Percentiles rank a stretch among this genome's conserved stretches.
Conservation (phyloP, 768 basidiomycete genomes). For the Chlorophyllum brunneum region DNA sequence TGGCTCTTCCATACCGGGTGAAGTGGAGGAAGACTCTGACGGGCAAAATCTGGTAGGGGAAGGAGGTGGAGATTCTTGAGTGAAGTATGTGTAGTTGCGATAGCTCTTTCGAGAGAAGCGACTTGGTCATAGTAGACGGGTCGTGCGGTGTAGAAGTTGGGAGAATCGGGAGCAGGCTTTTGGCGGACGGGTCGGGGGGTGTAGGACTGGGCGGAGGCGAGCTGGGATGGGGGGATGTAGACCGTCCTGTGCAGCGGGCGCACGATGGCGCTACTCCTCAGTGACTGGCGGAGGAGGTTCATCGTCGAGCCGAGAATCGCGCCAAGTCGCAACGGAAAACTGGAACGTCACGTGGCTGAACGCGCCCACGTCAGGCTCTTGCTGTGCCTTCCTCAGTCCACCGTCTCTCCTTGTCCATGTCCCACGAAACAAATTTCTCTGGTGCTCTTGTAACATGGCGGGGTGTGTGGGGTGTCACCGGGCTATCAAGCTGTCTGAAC, state of each 20-base stretch:
- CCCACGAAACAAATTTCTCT: slow-evolving; percentile 81
- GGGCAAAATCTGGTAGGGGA: slow-evolving; percentile 73
- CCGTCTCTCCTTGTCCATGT: slow-evolving; percentile 21
- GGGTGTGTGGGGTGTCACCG: slow-evolving; percentile 41
- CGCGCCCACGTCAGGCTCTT: slow-evolving; percentile 11
- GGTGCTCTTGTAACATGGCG: slow-evolving; percentile 90
- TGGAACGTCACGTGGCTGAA: slow-evolving; percentile 15
- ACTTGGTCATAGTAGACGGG: slow-evolving; percentile 73
- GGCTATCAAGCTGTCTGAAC: neutral
- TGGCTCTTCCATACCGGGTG: slow-evolving; percentile 68
- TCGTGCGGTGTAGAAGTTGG: slow-evolving; percentile 83
- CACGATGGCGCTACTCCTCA: slow-evolving; percentile 1
- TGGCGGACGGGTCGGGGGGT: neutral
- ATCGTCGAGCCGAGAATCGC: slow-evolving; percentile 13
- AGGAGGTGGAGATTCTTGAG: slow-evolving; percentile 66
- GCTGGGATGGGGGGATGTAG: slow-evolving; percentile 14
- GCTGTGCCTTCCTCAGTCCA: neutral
- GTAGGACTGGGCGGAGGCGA: slow-evolving; percentile 10
- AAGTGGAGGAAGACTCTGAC: slow-evolving; percentile 51
- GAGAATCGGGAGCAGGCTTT: slow-evolving; percentile 50
- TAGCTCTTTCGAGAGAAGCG: slow-evolving; percentile 58
- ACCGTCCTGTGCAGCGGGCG: neutral
- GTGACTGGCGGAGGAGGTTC: slow-evolving; percentile 23
- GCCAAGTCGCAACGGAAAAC: slow-evolving; percentile 3
- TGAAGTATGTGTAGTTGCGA: slow-evolving; percentile 50